Evolutionary conservation across 2,329 filamentous ascomycete species (phyloP).

Genomic region (Penicillium glabrum): DNA sequence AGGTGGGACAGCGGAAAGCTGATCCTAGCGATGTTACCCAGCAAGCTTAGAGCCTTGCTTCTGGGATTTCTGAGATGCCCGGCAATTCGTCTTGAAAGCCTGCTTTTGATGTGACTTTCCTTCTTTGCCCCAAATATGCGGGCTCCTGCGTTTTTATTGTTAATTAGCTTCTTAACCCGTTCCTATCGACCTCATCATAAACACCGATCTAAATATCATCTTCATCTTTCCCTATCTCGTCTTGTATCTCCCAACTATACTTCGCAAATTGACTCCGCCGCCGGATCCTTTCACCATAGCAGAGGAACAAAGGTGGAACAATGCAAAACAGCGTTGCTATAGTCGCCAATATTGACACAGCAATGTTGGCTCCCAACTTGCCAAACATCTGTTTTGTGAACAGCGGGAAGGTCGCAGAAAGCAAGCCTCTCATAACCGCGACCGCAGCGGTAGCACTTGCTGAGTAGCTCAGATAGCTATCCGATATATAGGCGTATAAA

Average conservation of each 20-base stretch:
- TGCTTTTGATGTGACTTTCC: not conserved
- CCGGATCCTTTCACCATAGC: conserved; percentile 39
- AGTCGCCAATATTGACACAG: conserved; percentile 41
- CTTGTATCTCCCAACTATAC: conserved; percentile 32
- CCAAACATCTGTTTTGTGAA: conserved; percentile 45
- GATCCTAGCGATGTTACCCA: not conserved
- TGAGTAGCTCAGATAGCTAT: conserved; percentile 47
- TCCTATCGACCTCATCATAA: not conserved
- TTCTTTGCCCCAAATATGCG: not conserved
- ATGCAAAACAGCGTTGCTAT: conserved; percentile 45
- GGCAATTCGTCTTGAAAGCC: not conserved
- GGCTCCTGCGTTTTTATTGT: not conserved
- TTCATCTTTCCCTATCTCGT: conserved; percentile 24
- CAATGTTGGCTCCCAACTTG: conserved; percentile 40
- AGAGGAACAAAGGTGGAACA: conserved; percentile 38
- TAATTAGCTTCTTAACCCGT: not conserved
- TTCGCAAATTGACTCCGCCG: conserved; percentile 38
- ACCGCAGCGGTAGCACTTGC: conserved; percentile 47
- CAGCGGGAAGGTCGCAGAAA: conserved; percentile 43
- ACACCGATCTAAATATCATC: conserved; percentile 13
- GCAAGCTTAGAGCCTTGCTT: not conserved
- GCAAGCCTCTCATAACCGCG: conserved; percentile 39
- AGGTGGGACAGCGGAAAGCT: not conserved
- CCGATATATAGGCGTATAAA: conserved; percentile 46
- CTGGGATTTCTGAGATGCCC: not conserved